Evolutionary conservation across 1,139 yeast species (phyloP).

Genomic region (Pichia sp.): DNA sequence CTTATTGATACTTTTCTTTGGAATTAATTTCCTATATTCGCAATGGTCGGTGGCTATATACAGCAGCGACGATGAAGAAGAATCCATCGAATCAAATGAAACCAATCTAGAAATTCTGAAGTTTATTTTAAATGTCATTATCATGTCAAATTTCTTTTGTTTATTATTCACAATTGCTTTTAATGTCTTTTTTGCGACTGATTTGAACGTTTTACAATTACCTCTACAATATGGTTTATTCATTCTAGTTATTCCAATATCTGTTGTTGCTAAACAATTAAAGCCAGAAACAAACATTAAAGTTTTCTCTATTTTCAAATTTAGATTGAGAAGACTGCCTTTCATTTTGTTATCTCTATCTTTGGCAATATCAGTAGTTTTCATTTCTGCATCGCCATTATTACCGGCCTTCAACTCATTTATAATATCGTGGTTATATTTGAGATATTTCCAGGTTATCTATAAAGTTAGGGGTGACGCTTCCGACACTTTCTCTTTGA

Average conservation of each 20-base stretch:
- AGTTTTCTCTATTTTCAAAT: conserved; percentile 56
- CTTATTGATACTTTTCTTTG: conserved; percentile 40
- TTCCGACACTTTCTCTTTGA: conserved; percentile 77
- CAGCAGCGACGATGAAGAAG: conserved; percentile 15
- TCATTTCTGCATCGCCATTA: conserved; percentile 38
- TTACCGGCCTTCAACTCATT: conserved; percentile 67
- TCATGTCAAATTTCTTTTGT: conserved; percentile 51
- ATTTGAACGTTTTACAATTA: conserved; percentile 24
- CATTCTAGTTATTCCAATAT: conserved; percentile 62
- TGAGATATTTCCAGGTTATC: conserved; percentile 57
- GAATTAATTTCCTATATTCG: conserved; percentile 42
- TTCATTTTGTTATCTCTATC: conserved; percentile 45
- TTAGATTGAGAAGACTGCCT: conserved; percentile 70
- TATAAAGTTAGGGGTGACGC: conserved; percentile 59
- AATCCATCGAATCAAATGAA: conserved; percentile 29
- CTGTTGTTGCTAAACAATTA: conserved; percentile 82
- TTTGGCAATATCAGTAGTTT: conserved; percentile 35
- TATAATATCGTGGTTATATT: conserved; percentile 60
- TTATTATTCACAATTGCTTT: conserved; percentile 27
- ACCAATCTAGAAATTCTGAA: conserved; percentile 29
- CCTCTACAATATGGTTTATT: conserved; percentile 52
- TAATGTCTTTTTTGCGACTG: conserved; percentile 27
- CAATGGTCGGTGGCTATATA: conserved; percentile 33
- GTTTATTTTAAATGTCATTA: conserved; percentile 50
- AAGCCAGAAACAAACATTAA: conserved; percentile 82